phyloP scores from a whole-genome alignment of 192 early-diverging fungal species.

The Chytriomyces sp. region DNA sequence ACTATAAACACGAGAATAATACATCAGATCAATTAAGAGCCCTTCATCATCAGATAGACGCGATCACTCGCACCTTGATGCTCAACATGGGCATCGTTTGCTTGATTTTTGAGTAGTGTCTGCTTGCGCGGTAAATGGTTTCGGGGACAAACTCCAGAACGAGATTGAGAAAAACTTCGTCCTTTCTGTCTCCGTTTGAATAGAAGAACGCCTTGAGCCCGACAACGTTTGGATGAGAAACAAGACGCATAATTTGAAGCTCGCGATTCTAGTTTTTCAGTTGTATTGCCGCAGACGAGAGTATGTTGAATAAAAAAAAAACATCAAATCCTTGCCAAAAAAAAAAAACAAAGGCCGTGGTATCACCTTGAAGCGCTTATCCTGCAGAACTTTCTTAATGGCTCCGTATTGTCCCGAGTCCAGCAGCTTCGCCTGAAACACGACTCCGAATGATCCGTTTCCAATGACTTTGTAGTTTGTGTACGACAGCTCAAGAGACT shows the following conservation, averaged over 20 bases:
- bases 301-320: slow-evolving; percentile 20
- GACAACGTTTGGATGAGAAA: slow-evolving; percentile 93
- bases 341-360: no score
- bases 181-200: slow-evolving; percentile 90
- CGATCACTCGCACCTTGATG: slow-evolving; percentile 68
- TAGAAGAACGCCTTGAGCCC: slow-evolving; percentile 93
- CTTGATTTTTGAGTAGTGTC: slow-evolving; percentile 89
- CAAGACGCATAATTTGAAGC: slow-evolving; percentile 91
- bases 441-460: slow-evolving; percentile 98
- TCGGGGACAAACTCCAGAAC: slow-evolving; percentile 97
- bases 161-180: slow-evolving; percentile 96
- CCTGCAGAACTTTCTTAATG: slow-evolving; percentile 98
- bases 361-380: slow-evolving; percentile 93
- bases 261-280: slow-evolving; percentile 75
- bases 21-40: not conserved
- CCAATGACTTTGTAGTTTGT: slow-evolving; percentile 94
- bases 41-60: not conserved
- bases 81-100: slow-evolving; percentile 93
- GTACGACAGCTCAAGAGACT: slow-evolving; percentile 88
- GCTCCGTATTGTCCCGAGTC: slow-evolving; percentile 81
- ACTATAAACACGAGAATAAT: slow-evolving; percentile 39
- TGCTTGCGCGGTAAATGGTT: slow-evolving; percentile 92
- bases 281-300: not conserved
- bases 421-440: slow-evolving; percentile 91
- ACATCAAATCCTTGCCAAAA: not conserved